Conservation (phyloP, 345 rosid species). For the Corchorus olitorius region DNA sequence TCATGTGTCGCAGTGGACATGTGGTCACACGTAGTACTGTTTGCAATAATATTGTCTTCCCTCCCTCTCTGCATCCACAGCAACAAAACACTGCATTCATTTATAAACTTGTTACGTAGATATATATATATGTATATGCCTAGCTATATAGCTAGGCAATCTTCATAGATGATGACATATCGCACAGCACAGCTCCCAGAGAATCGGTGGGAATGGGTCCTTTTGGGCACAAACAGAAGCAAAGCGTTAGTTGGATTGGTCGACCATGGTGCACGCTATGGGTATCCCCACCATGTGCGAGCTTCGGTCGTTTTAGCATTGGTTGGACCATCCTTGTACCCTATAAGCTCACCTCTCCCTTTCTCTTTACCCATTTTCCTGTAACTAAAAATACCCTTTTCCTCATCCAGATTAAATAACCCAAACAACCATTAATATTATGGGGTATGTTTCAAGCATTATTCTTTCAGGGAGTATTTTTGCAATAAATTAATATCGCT, state of each 20-base stretch:
- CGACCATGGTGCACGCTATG: background rate
- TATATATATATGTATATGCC: background rate
- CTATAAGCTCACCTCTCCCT: background rate
- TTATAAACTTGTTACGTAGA: background rate
- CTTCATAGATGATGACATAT: background rate
- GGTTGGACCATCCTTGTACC: conserved; percentile 27
- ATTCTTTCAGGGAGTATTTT: background rate
- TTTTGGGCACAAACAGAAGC: conserved; percentile 16
- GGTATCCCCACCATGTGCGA: conserved; percentile 38
- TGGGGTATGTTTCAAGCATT: background rate
- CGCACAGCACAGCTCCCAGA: too few species aligned
- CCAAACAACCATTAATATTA: background rate
- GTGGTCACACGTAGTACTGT: background rate
- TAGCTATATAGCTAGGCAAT: too few species aligned
- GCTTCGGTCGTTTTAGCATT: conserved; percentile 9
- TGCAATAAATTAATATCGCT: background rate
- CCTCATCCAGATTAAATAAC: background rate
- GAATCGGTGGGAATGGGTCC: conserved; percentile 8
- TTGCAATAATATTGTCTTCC: background rate
- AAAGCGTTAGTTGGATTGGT: conserved; percentile 19
- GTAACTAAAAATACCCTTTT: background rate
- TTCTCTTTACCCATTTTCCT: background rate
- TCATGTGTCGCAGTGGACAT: background rate
- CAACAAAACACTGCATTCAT: background rate
- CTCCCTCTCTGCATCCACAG: conserved; percentile 6